Evolutionary conservation across 805 yeast genomes (phyloP), one percentile per base, ranked within the genome.

Genomic region (Kurtzmaniella fragi): DNA sequence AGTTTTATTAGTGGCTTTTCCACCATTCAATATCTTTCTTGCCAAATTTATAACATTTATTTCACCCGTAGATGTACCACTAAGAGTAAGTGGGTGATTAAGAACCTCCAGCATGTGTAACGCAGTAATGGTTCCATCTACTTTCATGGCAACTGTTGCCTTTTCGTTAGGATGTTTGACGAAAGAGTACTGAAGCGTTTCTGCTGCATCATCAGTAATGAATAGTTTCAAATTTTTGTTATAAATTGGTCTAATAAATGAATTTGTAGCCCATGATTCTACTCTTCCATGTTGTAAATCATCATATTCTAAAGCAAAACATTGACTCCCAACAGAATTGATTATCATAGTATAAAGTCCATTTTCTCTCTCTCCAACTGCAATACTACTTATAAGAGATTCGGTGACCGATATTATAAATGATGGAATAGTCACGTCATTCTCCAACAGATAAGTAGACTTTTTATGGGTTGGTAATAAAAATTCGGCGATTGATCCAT

Each of bases 401-500:
- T 63, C 70, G 3, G 64, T 49, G 2, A 65, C 39, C n/a, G 45
- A 46, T n/a, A 52, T 48, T 11, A 57, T 42, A 34, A 56, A 68
- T 0, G 70, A 64, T 0, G 73, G 72, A 1, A 52, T 44, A 5
- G 40, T 11, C 8, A 50, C 13, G 17, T 57, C 57, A 4, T 30
- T 34, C 5, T 41, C 53, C 14, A 30, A 31, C 7, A 35, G 41
- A 17, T 34, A 17, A 31, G 16, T 42, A 2, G 8, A 23, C 35
- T 11, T 32, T 23, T n/a, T 15, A 35, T 10, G 32, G 33, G 2
- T 20, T 4, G 75, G 75, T 1, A 78, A 47, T 9, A 68, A 61
- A 42, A 70, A 80, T 49, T 82, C 88, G 0, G 78, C 80, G 8
- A 84, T 57, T 25, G 62, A 62, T 0, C 93, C 93, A 38, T 75